A percentile compares a stretch with the other conserved stretches of the same genome.
phyloP scores from a whole-genome alignment of 352 stramenopile genomes.

The Phytophthora citrophthora region DNA sequence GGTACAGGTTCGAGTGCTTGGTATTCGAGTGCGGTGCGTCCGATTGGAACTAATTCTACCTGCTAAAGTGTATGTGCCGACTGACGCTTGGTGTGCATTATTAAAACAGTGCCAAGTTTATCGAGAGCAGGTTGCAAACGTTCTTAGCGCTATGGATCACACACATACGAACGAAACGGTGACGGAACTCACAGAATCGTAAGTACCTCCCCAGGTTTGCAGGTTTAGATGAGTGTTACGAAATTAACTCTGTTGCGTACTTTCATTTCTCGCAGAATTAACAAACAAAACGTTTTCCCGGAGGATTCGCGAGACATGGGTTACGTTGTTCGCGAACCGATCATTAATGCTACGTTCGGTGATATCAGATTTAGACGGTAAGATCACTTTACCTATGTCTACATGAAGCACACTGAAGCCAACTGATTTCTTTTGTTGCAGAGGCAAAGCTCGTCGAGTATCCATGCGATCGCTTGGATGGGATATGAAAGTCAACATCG shows the following conservation, averaged over 20 bases:
- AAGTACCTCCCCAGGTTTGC: slow-evolving; percentile 17
- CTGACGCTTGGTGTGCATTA: slow-evolving; percentile 1
- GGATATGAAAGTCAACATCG: slow-evolving; percentile 91
- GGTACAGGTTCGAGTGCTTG: slow-evolving; percentile 89
- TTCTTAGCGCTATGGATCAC: slow-evolving; percentile 85
- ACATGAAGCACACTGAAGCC: neutral
- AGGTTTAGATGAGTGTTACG: neutral
- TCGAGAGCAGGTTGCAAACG: slow-evolving; percentile 83
- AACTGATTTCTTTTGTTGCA: slow-evolving; percentile 29
- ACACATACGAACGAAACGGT: slow-evolving; percentile 90
- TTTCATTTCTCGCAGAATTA: slow-evolving; percentile 59
- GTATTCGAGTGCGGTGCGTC: slow-evolving; percentile 86
- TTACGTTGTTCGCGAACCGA: slow-evolving; percentile 86
- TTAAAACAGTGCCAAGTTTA: slow-evolving; percentile 81
- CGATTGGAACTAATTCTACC: neutral
- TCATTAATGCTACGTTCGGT: slow-evolving; percentile 91
- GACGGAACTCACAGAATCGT: slow-evolving; percentile 88
- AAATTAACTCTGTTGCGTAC: slow-evolving; percentile 11
- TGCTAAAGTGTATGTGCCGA: neutral
- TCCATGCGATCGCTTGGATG: slow-evolving; percentile 89
- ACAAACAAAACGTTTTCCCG: slow-evolving; percentile 85
- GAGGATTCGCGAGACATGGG: slow-evolving; percentile 89
- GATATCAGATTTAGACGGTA: slow-evolving; percentile 90
- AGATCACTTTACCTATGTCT: slow-evolving; percentile 5
- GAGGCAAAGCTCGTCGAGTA: slow-evolving; percentile 81